A percentile compares a stretch with the other conserved stretches of the same genome.
Evolutionary conservation across 2,329 filamentous ascomycete genomes (phyloP).

Genomic region (Podosphaera aphanis): DNA sequence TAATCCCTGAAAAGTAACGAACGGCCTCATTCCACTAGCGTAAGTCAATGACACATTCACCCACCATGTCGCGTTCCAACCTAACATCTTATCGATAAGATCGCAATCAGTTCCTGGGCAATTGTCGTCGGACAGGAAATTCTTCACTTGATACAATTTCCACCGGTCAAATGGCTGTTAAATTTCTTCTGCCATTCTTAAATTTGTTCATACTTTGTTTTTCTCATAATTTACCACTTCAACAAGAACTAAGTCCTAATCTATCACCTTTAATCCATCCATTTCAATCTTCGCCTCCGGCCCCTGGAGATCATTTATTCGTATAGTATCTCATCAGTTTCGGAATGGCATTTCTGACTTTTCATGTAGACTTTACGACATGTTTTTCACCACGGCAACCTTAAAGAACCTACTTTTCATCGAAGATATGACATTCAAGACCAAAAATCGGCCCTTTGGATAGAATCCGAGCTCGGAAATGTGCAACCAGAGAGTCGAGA

Average conservation of each 20-base stretch:
- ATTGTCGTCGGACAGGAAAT: too few relatives aligned
- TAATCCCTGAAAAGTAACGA: too few relatives aligned
- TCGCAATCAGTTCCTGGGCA: too few relatives aligned
- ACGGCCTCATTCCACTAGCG: too few relatives aligned
- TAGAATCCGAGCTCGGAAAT: conserved; percentile 34
- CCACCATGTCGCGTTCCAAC: too few relatives aligned
- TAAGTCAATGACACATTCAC: too few relatives aligned
- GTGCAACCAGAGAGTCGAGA: conserved; percentile 26
- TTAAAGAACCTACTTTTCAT: conserved; percentile 56
- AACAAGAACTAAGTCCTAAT: conserved; percentile 20
- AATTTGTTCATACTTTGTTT: conserved; percentile 27
- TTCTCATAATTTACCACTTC: conserved; percentile 17
- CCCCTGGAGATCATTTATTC: conserved; percentile 28
- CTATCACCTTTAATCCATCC: conserved; percentile 15
- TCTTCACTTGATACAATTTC: too few relatives aligned
- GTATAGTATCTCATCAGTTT: conserved; percentile 15
- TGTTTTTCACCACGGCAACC: conserved; percentile 76
- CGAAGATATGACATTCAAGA: conserved; percentile 46
- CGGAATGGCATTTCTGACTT: conserved; percentile 4
- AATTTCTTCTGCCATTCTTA: conserved; percentile 37
- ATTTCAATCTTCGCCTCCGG: conserved; percentile 22
- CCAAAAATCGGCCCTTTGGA: conserved; percentile 29
- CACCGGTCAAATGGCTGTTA: conserved; percentile 34
- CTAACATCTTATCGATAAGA: too few relatives aligned
- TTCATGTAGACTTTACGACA: conserved; percentile 44